phyloP scores from a whole-genome alignment of 1,139 yeast species.

The Lodderomyces beijingensis region DNA sequence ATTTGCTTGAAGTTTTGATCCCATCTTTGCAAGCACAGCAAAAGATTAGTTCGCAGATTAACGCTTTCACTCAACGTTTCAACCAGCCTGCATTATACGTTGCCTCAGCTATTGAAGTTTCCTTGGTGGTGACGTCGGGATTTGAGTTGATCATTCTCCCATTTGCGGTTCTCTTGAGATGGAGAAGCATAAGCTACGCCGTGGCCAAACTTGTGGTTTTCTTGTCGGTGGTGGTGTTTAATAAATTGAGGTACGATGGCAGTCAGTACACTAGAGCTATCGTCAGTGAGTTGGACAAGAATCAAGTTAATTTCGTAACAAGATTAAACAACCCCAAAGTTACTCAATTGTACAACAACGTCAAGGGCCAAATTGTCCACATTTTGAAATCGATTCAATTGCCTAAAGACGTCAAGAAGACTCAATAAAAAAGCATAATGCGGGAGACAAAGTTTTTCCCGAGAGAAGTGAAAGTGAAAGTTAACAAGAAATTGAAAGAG shows the following conservation, averaged over 20 bases:
- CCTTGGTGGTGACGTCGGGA: conserved; percentile 13
- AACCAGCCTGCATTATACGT: conserved; percentile 44
- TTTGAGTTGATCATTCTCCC: conserved; percentile 12
- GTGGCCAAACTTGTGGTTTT: conserved; percentile 19
- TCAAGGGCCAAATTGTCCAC: conserved; percentile 1
- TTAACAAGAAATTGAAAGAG: neutral
- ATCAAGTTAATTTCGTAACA: conserved; percentile 23
- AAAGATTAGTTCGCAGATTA: conserved; percentile 21
- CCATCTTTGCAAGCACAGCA: conserved; percentile 19
- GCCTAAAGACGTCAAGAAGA: conserved; percentile 9
- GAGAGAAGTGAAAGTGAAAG: too few species aligned
- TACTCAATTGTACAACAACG: conserved; percentile 6
- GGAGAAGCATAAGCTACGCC: conserved; percentile 17
- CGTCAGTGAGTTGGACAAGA: conserved; percentile 35
- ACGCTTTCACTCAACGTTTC: conserved; percentile 32
- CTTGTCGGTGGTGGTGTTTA: conserved; percentile 32
- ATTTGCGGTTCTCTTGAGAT: conserved; percentile 19
- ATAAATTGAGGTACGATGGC: conserved; percentile 42
- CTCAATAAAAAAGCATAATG: conserved; percentile 4
- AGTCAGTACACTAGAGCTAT: conserved; percentile 40
- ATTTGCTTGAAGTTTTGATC: conserved; percentile 21
- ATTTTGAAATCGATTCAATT: conserved; percentile 7
- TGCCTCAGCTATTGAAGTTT: conserved; percentile 46
- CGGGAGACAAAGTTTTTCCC: too few species aligned
- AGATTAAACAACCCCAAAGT: conserved; percentile 20